Evolutionary conservation across 2,329 filamentous ascomycete genomes (phyloP).

Genomic region (Mollisiaceae sp.): DNA sequence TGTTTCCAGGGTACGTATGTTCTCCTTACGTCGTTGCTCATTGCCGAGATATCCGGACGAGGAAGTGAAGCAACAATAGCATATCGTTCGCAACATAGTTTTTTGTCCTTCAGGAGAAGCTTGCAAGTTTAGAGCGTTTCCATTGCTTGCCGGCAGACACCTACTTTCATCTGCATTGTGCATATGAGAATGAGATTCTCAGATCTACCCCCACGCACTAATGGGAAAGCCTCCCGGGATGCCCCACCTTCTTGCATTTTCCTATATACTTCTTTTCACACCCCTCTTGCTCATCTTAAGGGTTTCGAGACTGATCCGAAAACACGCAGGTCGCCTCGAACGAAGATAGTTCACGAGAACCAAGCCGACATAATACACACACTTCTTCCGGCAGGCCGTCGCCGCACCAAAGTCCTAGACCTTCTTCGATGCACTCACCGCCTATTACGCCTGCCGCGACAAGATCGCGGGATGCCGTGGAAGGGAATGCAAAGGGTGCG

Average conservation of each 20-base stretch:
- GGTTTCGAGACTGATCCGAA: conserved; percentile 29
- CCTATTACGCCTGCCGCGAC: conserved; percentile 88
- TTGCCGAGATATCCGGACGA: conserved; percentile 17
- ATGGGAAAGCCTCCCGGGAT: conserved; percentile 25
- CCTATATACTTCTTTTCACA: conserved; percentile 27
- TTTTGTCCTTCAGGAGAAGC: conserved; percentile 13
- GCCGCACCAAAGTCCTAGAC: conserved; percentile 68
- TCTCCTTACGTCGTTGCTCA: conserved; percentile 27
- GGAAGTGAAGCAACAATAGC: conserved; percentile 13
- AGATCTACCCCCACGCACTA: conserved; percentile 35
- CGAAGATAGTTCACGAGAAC: conserved; percentile 61
- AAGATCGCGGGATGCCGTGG: conserved; percentile 56
- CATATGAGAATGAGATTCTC: conserved; percentile 25
- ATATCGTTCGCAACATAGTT: conserved; percentile 1
- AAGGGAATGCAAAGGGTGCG: conserved; percentile 42
- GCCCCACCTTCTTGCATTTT: conserved; percentile 32
- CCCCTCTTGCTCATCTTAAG: conserved; percentile 22
- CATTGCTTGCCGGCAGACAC: conserved; percentile 25
- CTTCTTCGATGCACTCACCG: conserved; percentile 80
- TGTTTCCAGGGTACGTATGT: conserved; percentile 72
- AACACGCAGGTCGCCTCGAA: conserved; percentile 60
- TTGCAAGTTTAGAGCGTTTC: conserved; percentile 18
- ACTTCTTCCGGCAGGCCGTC: conserved; percentile 69
- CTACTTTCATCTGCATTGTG: conserved; percentile 28
- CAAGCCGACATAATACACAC: conserved; percentile 68